Percentiles rank a stretch among this genome's conserved stretches.
phyloP scores from a whole-genome alignment of 176 grass and related monocot species.

The Aegilops speltoides region DNA sequence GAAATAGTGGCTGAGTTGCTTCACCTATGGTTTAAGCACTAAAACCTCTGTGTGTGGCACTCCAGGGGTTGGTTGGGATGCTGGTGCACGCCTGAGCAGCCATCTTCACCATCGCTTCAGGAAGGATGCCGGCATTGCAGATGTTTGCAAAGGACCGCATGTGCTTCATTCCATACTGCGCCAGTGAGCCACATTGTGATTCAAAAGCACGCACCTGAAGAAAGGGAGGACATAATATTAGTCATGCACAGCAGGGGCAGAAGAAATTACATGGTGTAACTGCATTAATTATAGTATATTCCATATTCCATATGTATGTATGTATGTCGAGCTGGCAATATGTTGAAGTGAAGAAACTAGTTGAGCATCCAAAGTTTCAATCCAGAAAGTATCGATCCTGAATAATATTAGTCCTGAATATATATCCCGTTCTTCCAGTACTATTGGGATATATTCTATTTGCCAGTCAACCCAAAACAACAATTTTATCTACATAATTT shows the following conservation, averaged over 20 bases:
- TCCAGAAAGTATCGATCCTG: neutral
- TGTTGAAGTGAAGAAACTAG: neutral
- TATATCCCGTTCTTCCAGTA: too few species aligned
- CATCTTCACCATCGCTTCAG: slow-evolving; percentile 50
- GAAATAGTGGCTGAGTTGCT: neutral
- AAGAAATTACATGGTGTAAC: neutral
- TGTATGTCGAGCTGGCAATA: neutral
- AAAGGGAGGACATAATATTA: slow-evolving; percentile 9
- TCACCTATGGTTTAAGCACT: slow-evolving; percentile 53
- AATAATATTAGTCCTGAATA: neutral
- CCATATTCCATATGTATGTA: neutral
- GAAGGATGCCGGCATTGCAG: slow-evolving; percentile 64
- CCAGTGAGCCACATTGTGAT: slow-evolving; percentile 66
- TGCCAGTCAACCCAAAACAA: neutral
- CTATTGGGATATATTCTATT: too few species aligned
- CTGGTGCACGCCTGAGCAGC: slow-evolving; percentile 65
- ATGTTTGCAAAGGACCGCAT: slow-evolving; percentile 85
- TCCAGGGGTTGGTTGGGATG: slow-evolving; percentile 76
- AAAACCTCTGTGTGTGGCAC: slow-evolving; percentile 66
- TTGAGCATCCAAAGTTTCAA: neutral
- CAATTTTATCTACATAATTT: neutral
- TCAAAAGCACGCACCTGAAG: slow-evolving; percentile 77
- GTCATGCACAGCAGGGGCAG: neutral
- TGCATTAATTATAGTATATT: neutral
- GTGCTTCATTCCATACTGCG: slow-evolving; percentile 97